phyloP scores from a whole-genome alignment of 1,284 basidiomycete genomes.

The Inonotus obliquus region DNA sequence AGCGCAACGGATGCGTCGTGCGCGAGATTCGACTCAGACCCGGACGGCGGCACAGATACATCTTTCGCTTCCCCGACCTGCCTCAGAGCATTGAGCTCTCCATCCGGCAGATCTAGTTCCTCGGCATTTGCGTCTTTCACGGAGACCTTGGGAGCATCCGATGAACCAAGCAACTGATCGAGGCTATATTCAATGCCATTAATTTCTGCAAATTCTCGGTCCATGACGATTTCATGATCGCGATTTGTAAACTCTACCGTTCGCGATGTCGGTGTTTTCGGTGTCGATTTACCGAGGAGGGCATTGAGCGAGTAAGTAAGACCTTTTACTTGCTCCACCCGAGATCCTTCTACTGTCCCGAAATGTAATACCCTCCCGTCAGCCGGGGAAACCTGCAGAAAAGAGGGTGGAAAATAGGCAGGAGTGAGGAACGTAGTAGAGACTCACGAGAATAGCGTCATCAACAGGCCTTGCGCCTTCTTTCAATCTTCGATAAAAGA shows the following conservation, averaged over 20 bases:
- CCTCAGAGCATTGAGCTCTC: conserved; percentile 29
- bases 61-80: conserved; percentile 60
- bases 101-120: conserved; percentile 29
- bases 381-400: conserved; percentile 77
- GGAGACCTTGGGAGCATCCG: conserved; percentile 10
- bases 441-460: conserved; percentile 62
- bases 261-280: conserved; percentile 32
- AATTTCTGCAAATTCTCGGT: conserved; percentile 91
- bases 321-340: conserved; percentile 97
- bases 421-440: not conserved
- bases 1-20: conserved; percentile 66
- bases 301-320: conserved; percentile 95
- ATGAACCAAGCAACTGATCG: conserved; percentile 68
- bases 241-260: conserved; percentile 35
- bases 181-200: conserved; percentile 97
- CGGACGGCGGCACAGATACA: conserved; percentile 57
- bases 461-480: conserved; percentile 80
- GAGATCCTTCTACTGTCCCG: conserved; percentile 77
- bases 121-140: conserved; percentile 5
- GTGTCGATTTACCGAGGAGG: conserved; percentile 71
- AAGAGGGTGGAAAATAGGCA: not conserved
- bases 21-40: conserved; percentile 45
- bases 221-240: conserved; percentile 60
- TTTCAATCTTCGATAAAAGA: conserved; percentile 92
- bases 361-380: conserved; percentile 94